Base-by-base conservation (phyloP, 768 basidiomycete species). In the Candolleomyces aberdarensis region DNA sequence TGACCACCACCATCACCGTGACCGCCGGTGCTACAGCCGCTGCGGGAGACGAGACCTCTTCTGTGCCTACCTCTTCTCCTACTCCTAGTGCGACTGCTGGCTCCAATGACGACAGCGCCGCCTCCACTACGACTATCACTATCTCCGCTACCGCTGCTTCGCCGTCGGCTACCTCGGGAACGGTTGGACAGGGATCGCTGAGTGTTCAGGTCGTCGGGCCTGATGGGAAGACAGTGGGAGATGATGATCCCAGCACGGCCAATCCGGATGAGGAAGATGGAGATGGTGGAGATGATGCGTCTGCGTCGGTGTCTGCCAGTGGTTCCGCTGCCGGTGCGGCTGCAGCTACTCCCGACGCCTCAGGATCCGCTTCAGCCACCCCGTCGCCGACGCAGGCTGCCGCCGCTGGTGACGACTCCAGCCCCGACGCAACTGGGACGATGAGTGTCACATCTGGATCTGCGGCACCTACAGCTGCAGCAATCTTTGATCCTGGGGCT, bases 51-150 rank as follows among this genome's bases (percentile, higher is more conserved):
- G 49, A 51, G 49, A 51, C 49, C 29, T 17, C n/a, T 22, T 47
- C 46, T 17, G 46, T 47, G 8, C 46, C 29, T 14, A 46, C 44
- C 10, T 19, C n/a, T 11, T 39, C 54, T 6, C 20, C 40, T 1
- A n/a, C 54, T 8, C 20, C 54, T 8, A n/a, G 39, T 6, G 61
- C 61, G 22, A 63, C 64, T 10, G 32, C 65, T n/a, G 48, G 63
- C 31, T 51, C 65, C n/a, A 49, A 66, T 7, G 32, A 64, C 13
- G 54, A 56, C 40, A 19, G 41, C 9, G 54, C n/a, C 6, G 54
- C 54, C 36, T 56, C 54, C 20, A 61, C 60, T 7, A 39, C 56
- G 20, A 61, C 60, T n/a, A 56, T 57, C 40, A 40, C 60, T 36
- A 14, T 54, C 11, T 49, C 55, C n/a, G n/a, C 59, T 14, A 5